Percentiles rank a stretch among this genome's conserved stretches.
phyloP scores from a whole-genome alignment of 768 basidiomycete species.

The Pluteus cervinus region DNA sequence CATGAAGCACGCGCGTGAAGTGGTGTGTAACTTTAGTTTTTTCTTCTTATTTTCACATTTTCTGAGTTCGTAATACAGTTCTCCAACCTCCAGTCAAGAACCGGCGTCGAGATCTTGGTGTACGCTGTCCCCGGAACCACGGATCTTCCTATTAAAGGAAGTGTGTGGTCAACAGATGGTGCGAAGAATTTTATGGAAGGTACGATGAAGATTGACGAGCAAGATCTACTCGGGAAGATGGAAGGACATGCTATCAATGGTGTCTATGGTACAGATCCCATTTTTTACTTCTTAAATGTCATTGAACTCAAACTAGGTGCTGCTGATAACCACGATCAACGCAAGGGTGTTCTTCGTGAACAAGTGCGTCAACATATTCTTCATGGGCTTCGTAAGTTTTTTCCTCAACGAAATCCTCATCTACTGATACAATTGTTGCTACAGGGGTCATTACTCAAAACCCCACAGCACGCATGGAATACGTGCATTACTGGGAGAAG shows the following conservation, averaged over 20 bases:
- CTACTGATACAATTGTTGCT: neutral
- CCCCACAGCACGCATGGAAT: constrained; percentile 9
- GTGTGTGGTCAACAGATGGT: constrained; percentile 6
- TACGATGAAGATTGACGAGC: constrained; percentile 6
- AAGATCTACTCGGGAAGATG: constrained; percentile 9
- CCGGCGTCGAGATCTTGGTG: constrained; percentile 6
- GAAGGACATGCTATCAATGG: constrained; percentile 9
- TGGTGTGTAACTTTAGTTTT: neutral
- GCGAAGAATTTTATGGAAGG: constrained; percentile 6
- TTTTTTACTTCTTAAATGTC: neutral
- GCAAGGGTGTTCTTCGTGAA: neutral
- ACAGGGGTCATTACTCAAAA: constrained; percentile 5
- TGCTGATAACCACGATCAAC: constrained; percentile 6
- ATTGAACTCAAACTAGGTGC: constrained; percentile 4
- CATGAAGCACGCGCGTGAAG: neutral
- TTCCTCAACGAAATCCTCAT: neutral
- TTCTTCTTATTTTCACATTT: neutral
- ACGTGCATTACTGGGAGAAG: constrained; percentile 9
- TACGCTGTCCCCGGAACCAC: constrained; percentile 1
- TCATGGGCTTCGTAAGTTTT: constrained; percentile 2
- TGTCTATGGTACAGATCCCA: constrained; percentile 6
- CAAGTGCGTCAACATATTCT: constrained; percentile 5
- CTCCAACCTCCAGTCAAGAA: constrained; percentile 1
- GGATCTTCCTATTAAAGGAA: constrained; percentile 1
- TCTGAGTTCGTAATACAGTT: neutral